Base-by-base conservation (phyloP, 108 stramenopile genomes). In the Aurantiochytrium sp. region DNA sequence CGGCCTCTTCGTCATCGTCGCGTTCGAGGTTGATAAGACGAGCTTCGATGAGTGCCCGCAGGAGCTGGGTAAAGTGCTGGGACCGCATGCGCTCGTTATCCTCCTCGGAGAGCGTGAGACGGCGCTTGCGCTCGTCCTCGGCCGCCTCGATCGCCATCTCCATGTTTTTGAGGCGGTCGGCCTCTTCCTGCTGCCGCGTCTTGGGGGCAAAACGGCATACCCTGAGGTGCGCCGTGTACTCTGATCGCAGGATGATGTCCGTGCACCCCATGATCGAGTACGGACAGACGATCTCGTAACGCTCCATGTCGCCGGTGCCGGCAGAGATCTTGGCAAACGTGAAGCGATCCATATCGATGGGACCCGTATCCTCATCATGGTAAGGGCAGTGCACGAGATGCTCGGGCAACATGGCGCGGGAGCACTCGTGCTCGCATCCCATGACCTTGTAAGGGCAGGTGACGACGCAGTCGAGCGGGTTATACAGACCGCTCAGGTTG, bases 241-340 rank as follows among this genome's bases (percentile, higher is more conserved):
- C 73, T 48, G 73, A 81, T 12, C 73, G 39, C 73, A 81, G 45
- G 27, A 81, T 81, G 27, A 48, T 81, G n/a, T 81, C 73, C 0
- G 73, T 81, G 45, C 73, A 81, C 19, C 73, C 73, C 73, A 81
- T 81, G n/a, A 81, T 48, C 0, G 73, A 81, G 73, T 81, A 81
- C 50, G 73, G 73, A 24, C 73, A 81, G 8, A 81, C 73, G 2
- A 81, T 81, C 32, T 81, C 73, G 45, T 81, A 81, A 12, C 42
- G n/a, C 19, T 81, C 73, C 73, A 81, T 48, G 24, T 81, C 73
- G 12, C 8, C 59, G 59, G 22, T 27, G 19, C 34, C 19, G 32
- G 22, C 8, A 27, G 59, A 65, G 1, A 65, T 65, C 34, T 15
- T 30, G 2, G 59, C 34, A 34, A 65, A 19, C 15, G 15, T 65